A percentile compares a stretch with the other conserved stretches of the same genome.
These are phyloP conservation scores for Beauveria medogensis DNA, from an alignment of 2,329 filamentous ascomycete genomes.

Conservation along the genomic window DNA sequence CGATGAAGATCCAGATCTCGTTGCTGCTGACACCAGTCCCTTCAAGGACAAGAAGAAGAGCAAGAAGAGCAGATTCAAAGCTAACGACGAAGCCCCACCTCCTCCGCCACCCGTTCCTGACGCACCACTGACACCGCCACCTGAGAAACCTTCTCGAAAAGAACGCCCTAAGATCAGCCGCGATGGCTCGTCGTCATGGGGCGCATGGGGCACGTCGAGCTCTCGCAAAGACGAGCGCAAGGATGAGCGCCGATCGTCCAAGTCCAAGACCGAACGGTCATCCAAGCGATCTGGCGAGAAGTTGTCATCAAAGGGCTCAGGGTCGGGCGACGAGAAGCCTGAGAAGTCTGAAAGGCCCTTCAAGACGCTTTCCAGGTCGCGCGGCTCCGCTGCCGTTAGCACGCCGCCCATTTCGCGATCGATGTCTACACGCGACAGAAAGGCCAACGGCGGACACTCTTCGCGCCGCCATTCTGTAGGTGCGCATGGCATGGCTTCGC, in stretches of 20 bases:
- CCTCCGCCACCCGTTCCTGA: constrained; percentile 36
- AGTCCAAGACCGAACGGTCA: constrained; percentile 57
- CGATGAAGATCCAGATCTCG: constrained; percentile 33
- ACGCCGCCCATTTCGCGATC: constrained; percentile 60
- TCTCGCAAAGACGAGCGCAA: constrained; percentile 23
- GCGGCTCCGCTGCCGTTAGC: constrained; percentile 56
- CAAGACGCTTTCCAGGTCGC: constrained; percentile 54
- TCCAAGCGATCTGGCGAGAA: constrained; percentile 48
- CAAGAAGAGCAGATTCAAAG: constrained; percentile 34
- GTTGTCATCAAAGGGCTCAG: constrained; percentile 58
- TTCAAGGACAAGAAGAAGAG: constrained; percentile 31
- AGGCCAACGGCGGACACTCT: constrained; percentile 46
- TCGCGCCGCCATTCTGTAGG: constrained; percentile 65
- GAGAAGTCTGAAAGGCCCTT: constrained; percentile 47
- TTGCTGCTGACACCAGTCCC: constrained; percentile 11
- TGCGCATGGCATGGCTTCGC: constrained; percentile 57
- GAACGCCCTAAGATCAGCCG: constrained; percentile 71
- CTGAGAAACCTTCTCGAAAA: constrained; percentile 57
- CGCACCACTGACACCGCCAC: constrained; percentile 41
- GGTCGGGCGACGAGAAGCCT: constrained; percentile 48
- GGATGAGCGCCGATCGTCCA: constrained; percentile 50
- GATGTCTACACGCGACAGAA: constrained; percentile 59
- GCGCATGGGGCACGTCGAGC: constrained; percentile 56
- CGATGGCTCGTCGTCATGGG: constrained; percentile 63
- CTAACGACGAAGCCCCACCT: constrained; percentile 22